These are phyloP conservation scores for Neocatenulostroma microsporum DNA, from an alignment of 2,329 filamentous ascomycete species.

Conservation along the genomic window DNA sequence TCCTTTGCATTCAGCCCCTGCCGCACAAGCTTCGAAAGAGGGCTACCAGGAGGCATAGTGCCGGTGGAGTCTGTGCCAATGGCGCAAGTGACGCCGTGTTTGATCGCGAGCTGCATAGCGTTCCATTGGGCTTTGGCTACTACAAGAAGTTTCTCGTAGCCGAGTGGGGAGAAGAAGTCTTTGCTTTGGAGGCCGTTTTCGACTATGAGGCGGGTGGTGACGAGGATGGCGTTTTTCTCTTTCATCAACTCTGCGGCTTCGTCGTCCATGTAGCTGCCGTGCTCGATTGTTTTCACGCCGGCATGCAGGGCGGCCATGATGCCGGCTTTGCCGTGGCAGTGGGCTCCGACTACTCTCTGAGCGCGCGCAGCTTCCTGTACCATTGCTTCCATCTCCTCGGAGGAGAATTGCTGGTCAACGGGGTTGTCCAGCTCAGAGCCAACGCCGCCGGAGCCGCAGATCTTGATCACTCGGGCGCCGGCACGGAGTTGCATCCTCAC, in stretches of 20 bases:
- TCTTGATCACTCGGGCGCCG: constrained; percentile 44
- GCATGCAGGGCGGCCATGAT: constrained; percentile 41
- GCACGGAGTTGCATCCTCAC: constrained; percentile 39
- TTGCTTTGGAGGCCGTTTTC: constrained; percentile 29
- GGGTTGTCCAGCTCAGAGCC: constrained; percentile 19
- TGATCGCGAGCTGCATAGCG: constrained; percentile 38
- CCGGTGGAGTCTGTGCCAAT: constrained; percentile 42
- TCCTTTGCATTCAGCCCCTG: constrained; percentile 36
- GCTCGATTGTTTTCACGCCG: constrained; percentile 43
- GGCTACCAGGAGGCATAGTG: constrained; percentile 21
- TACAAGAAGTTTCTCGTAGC: constrained; percentile 34
- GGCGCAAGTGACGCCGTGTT: constrained; percentile 40
- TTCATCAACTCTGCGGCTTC: constrained; percentile 40
- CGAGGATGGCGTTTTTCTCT: constrained; percentile 38
- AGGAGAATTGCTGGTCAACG: constrained; percentile 17
- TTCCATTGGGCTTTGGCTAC: constrained; percentile 31
- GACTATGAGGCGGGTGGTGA: constrained; percentile 40
- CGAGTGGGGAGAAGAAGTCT: constrained; percentile 13
- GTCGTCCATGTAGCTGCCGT: constrained; percentile 42
- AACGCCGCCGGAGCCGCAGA: constrained; percentile 29
- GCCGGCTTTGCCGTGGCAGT: constrained; percentile 40
- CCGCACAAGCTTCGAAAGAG: constrained; percentile 16
- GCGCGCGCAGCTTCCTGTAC: constrained; percentile 19
- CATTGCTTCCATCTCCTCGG: constrained; percentile 20
- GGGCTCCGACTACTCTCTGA: constrained; percentile 26